Evolutionary conservation across 176 grass and related monocot species (phyloP), one percentile per base, ranked within the genome.

Genomic region (Oryza glumipatula): DNA sequence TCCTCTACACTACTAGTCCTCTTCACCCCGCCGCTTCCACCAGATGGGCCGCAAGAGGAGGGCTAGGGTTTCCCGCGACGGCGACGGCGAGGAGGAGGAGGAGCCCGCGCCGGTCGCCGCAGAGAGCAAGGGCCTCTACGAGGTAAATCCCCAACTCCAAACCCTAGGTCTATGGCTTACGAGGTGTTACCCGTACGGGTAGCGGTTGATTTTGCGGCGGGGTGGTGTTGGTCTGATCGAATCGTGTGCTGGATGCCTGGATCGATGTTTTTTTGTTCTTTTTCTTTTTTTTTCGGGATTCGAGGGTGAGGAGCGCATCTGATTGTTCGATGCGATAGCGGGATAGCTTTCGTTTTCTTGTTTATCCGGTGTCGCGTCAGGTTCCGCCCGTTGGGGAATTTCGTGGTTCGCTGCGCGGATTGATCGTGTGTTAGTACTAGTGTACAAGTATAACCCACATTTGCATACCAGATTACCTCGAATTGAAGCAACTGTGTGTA

Each of bases 91-190:
- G 33, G 51, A 39, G 14, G 91, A 22, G 3, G 78, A 72, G 21
- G 83, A 16, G 39, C 77, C 67, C n/a, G 81, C 65, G 9, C 72
- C 66, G 13, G 63, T 35, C 8, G 74, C 67, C 38, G 2, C 49
- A 3, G 44, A 24, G 0, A 69, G 73, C 49, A 96, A 82, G 70
- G 91, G 86, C 90, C 92, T 96, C 78, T 96, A 99, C 82, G 94
- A 99, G 96, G 96, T 99, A 94, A 84, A 74, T 4, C 21, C 66
- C 67, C 74, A 2, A 2, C 9, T 13, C 36, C 12, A 13, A 74
- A 69, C 63, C 80, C 63, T 83, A 87, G 17, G 11, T 23, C 13
- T 23, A 28, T 28, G 16, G 83, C 67, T 70, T 23, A 23, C 11
- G 11, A 3, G 10, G 35, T 1, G 56, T 22, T 21, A 32, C 19